Evolutionary conservation across 176 grass and related monocot species (phyloP).

Genomic region (Elaeis guineensis): DNA sequence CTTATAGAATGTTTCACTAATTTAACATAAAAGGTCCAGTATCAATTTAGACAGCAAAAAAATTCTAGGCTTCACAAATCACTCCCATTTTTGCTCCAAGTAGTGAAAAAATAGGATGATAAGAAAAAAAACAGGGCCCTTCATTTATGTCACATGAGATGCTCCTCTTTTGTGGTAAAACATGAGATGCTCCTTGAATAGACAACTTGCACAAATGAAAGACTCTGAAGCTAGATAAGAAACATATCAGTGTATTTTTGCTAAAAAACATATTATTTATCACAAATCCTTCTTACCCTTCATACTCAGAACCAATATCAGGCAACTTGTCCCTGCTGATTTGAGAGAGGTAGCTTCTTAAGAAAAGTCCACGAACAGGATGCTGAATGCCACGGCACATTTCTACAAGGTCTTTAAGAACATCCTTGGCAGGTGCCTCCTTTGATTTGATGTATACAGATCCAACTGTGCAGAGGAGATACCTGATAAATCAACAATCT

Average conservation of each 20-base stretch:
- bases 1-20: too few relatives aligned
- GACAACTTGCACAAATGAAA: neutral
- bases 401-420: slow-evolving; percentile 97
- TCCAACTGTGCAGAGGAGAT: slow-evolving; percentile 95
- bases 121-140: too few relatives aligned
- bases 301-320: slow-evolving; percentile 95
- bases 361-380: slow-evolving; percentile 91
- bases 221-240: neutral
- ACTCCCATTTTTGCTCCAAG: too few relatives aligned
- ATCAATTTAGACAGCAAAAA: too few relatives aligned
- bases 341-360: slow-evolving; percentile 97
- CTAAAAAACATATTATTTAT: too few relatives aligned
- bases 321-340: slow-evolving; percentile 92
- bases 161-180: too few relatives aligned
- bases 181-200: too few relatives aligned
- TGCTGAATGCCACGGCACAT: slow-evolving; percentile 97
- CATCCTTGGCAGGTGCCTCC: slow-evolving; percentile 94
- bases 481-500: slow-evolving; percentile 52
- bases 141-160: too few relatives aligned
- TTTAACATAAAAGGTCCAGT: too few relatives aligned
- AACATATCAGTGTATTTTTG: too few relatives aligned
- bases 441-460: slow-evolving; percentile 99
- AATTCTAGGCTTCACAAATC: too few relatives aligned
- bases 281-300: slow-evolving; percentile 48
- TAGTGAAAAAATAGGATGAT: too few relatives aligned